Conservation (phyloP, 1,284 basidiomycete genomes). For the Leucoagaricus sp. region DNA sequence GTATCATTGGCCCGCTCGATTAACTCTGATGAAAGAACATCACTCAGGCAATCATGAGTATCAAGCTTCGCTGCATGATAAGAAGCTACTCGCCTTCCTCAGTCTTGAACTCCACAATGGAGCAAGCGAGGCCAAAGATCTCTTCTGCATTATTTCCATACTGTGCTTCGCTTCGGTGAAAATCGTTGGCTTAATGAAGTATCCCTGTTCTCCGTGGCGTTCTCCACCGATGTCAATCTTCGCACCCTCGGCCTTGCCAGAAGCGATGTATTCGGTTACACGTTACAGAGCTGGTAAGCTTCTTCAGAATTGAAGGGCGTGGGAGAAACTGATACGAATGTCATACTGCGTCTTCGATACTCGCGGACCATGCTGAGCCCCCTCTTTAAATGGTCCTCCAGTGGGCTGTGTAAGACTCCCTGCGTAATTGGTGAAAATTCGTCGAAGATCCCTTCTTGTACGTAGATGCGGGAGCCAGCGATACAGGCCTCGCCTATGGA, state of each 20-base stretch:
- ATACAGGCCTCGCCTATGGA: constrained; percentile 68
- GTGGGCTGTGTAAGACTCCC: constrained; percentile 48
- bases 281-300: constrained; percentile 69
- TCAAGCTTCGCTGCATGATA: too few species aligned
- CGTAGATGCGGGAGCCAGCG: constrained; percentile 82
- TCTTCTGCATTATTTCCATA: constrained; percentile 92
- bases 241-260: constrained; percentile 85
- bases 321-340: constrained; percentile 33
- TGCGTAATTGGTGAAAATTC: constrained; percentile 65
- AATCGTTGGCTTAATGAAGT: constrained; percentile 83
- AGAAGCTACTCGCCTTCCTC: constrained; percentile 40
- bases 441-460: constrained; percentile 81
- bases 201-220: constrained; percentile 72
- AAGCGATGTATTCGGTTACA: constrained; percentile 88
- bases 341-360: constrained; percentile 70
- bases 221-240: constrained; percentile 78
- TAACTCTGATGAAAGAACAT: constrained; percentile 52
- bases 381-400: constrained; percentile 76
- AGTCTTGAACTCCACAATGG: constrained; percentile 72
- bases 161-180: constrained; percentile 78
- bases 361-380: constrained; percentile 83
- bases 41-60: neutral
- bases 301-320: constrained; percentile 67
- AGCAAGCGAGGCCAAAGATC: constrained; percentile 87
- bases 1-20: constrained; percentile 84